Evolutionary conservation across 176 grass and related monocot species (phyloP).

Genomic region (Avena sativa): DNA sequence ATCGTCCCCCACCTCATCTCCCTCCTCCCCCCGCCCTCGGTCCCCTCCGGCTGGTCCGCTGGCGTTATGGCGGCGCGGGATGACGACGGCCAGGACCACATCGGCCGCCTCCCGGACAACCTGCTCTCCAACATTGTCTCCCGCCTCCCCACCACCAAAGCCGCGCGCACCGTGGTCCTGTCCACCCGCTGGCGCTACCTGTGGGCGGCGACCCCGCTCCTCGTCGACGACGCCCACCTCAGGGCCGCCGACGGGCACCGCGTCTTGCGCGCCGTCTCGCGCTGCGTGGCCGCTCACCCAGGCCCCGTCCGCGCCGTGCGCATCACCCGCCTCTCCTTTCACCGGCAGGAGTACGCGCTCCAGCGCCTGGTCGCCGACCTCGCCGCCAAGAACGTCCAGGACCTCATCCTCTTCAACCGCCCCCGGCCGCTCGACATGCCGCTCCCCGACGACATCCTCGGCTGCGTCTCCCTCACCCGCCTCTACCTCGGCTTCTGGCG

Average conservation of each 20-base stretch:
- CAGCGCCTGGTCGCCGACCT: background rate
- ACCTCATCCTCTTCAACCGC: conserved; percentile 10
- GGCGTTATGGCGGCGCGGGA: background rate
- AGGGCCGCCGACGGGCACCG: background rate
- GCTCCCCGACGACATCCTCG: conserved; percentile 16
- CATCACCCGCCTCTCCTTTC: background rate
- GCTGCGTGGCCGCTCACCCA: conserved; percentile 27
- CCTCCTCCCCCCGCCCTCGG: background rate
- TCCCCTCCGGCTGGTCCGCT: background rate
- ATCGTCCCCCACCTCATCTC: background rate
- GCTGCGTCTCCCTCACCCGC: conserved; percentile 4
- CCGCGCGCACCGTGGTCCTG: background rate
- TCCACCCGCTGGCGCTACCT: background rate
- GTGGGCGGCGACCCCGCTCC: conserved; percentile 21
- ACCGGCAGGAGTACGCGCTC: background rate
- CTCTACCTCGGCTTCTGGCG: conserved; percentile 7
- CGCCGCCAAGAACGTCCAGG: conserved; percentile 32
- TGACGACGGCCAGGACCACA: background rate
- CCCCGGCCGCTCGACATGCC: background rate
- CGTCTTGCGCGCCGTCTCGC: background rate
- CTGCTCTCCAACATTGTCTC: background rate
- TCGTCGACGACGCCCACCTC: conserved; percentile 22
- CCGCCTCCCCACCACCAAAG: background rate
- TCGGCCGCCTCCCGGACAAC: background rate
- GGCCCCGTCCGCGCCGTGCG: background rate